Base-by-base conservation (phyloP, 805 yeast genomes). In the Candida michaelii region DNA sequence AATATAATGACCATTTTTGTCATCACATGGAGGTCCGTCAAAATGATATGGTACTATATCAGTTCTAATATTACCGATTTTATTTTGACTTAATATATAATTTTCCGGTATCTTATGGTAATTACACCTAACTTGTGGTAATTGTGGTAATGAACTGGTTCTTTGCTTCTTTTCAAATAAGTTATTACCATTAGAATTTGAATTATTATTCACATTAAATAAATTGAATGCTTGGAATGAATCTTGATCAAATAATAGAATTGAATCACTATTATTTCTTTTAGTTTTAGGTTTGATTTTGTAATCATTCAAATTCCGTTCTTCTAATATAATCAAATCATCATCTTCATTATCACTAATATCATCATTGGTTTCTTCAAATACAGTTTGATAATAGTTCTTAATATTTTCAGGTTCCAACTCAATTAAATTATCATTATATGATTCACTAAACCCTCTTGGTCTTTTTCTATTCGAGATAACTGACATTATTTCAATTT, bases 1-100 rank as follows among this genome's bases (percentile, higher is more conserved):
- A 37, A 82, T 76, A 55, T 82, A 85, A 58, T 86, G 89, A 2
- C 95, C 95, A 47, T 85, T 83, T 45, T 78, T 76, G 52, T 83
- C 89, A 53, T 77, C 83, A 52, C 82, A 78, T 30, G 76, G 69
- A 4, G 63, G 59, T 19, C 56, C 44, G 29, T 55, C 47, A 18
- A 51, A 40, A 39, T 60, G 59, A 48, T 61, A 70, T 7, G 74
- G 74, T 6, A 70, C 63, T 9, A 70, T 60, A 33, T 60, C 59
- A 2, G 76, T 59, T 46, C 63, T 62, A 33, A 70, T 55, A 38
- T 69, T 65, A 15, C 74, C 73, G 27, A 70, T 54, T 47, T 69
- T 70, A 12, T 64, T 65, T 17, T 64, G 62, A 13, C 46, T 33
- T 17, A 63, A 51, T 15, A 66, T 60, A 39, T 67, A 66, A 42